Conservation (phyloP, 2,329 filamentous ascomycete species). For the Tolypocladium pustulatum region DNA sequence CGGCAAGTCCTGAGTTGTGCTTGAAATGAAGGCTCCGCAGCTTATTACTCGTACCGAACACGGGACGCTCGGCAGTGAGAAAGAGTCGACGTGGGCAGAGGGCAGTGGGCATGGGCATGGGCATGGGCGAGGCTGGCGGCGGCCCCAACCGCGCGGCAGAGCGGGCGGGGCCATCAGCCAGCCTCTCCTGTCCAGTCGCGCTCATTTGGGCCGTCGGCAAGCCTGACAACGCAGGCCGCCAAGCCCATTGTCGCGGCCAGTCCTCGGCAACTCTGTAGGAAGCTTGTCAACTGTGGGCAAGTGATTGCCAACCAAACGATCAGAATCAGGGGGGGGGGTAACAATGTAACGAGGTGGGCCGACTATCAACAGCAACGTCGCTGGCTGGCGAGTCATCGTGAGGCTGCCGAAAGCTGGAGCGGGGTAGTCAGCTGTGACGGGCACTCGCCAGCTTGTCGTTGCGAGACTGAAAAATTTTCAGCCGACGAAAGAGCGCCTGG, state of each 20-base stretch:
- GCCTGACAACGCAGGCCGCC: neutral
- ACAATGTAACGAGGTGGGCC: neutral
- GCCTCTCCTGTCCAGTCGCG: neutral
- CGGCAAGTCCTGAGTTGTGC: neutral
- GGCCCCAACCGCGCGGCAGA: neutral
- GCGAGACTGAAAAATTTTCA: conserved; percentile 1
- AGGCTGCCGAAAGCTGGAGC: neutral
- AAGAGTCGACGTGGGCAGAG: neutral
- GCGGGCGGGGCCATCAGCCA: neutral
- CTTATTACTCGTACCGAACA: neutral
- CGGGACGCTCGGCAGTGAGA: neutral
- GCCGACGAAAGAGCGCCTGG: neutral
- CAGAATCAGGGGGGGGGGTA: neutral
- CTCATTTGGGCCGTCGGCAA: neutral
- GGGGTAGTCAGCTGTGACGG: conserved; percentile 1
- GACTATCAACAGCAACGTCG: neutral
- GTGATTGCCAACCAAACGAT: neutral
- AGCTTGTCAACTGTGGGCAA: neutral
- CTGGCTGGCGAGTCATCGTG: neutral
- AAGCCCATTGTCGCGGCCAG: neutral
- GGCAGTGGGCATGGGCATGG: neutral
- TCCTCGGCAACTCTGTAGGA: neutral
- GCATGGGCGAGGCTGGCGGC: neutral
- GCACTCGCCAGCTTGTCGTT: neutral
- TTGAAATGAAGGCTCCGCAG: neutral